Evolutionary conservation across 768 basidiomycete genomes (phyloP).

Genomic region (Boletellus ananiceps): DNA sequence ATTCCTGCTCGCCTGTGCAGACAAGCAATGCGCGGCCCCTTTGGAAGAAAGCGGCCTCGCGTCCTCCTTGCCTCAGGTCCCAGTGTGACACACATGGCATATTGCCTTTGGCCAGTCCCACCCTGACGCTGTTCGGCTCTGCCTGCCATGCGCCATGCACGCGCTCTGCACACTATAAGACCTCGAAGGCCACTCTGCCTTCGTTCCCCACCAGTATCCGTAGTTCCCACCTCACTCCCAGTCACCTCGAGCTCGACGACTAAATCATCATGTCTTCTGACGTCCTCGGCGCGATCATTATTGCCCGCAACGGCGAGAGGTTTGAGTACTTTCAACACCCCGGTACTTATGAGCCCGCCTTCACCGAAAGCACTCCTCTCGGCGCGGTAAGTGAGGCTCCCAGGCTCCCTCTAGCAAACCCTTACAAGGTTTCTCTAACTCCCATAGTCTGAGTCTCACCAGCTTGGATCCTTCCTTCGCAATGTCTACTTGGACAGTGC

Average conservation of each 20-base stretch:
- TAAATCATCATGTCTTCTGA: conserved; percentile 33
- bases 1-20: conserved; percentile 29
- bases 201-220: conserved; percentile 14
- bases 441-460: conserved; percentile 58
- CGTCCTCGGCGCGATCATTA: conserved; percentile 73
- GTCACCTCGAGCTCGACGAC: conserved; percentile 13
- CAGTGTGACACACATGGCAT: conserved; percentile 22
- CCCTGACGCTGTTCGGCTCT: conserved; percentile 25
- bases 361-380: conserved; percentile 69
- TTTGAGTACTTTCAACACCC: conserved; percentile 68
- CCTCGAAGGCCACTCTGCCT: conserved; percentile 4
- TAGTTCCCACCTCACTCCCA: conserved; percentile 17
- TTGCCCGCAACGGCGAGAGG: conserved; percentile 78
- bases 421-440: background rate
- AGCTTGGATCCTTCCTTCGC: conserved; percentile 60
- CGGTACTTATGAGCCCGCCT: conserved; percentile 53
- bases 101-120: conserved; percentile 19
- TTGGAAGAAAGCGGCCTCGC: conserved; percentile 31
- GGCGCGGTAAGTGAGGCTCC: conserved; percentile 50
- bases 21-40: conserved; percentile 24
- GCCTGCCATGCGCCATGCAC: conserved; percentile 26
- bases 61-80: conserved; percentile 27
- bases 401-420: background rate
- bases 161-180: conserved; percentile 26
- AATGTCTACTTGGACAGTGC: conserved; percentile 59